Evolutionary conservation across 495 filamentous ascomycete species (phyloP).

Genomic region (Penicillium antarcticum): DNA sequence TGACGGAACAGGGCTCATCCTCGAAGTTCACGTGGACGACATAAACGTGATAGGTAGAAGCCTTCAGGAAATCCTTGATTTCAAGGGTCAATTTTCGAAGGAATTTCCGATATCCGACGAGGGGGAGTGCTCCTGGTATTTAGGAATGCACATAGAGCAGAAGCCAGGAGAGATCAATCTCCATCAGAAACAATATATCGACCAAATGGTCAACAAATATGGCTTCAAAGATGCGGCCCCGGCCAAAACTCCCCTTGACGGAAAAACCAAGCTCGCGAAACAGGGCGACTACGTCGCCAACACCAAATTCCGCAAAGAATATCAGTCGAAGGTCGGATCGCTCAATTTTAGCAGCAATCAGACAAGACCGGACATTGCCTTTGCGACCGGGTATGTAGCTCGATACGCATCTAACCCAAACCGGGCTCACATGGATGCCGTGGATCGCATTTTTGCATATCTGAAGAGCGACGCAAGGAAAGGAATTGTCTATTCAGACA

Average conservation of each 20-base stretch:
- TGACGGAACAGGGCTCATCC: background rate
- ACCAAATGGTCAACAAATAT: background rate
- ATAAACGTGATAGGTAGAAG: background rate
- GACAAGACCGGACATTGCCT: background rate
- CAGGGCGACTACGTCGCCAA: background rate
- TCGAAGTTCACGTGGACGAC: background rate
- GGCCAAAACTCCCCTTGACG: background rate
- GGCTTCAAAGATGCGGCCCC: background rate
- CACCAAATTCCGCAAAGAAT: background rate
- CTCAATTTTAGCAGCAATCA: conserved; percentile 1
- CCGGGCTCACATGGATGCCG: conserved; percentile 1
- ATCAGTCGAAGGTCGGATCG: conserved; percentile 1
- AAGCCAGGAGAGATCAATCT: background rate
- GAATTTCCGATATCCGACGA: background rate
- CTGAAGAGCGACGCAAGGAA: background rate
- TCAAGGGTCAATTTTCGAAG: background rate
- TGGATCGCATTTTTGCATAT: background rate
- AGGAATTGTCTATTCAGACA: background rate
- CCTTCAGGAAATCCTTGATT: background rate
- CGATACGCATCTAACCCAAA: background rate
- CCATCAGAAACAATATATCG: background rate
- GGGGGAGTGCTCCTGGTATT: background rate
- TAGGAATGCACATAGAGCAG: background rate
- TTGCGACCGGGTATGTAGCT: background rate
- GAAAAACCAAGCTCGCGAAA: background rate